Evolutionary conservation across 2,329 filamentous ascomycete species (phyloP).

Genomic region (Venturia aucupariae): DNA sequence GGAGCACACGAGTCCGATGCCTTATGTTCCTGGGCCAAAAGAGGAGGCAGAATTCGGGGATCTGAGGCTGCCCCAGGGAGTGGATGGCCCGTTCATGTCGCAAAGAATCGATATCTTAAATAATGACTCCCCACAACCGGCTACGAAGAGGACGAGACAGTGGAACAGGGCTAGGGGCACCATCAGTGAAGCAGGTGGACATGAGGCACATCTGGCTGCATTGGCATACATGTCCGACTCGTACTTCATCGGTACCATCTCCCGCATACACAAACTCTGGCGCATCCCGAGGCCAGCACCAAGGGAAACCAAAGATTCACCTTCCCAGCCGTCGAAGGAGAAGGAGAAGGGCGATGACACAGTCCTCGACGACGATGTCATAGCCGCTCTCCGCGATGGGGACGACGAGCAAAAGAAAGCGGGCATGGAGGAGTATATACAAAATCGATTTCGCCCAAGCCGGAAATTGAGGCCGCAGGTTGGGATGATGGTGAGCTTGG

Average conservation of each 20-base stretch:
- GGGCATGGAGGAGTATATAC: not conserved
- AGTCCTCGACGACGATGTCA: conserved; percentile 22
- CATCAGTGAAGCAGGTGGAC: conserved; percentile 65
- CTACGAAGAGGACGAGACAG: conserved; percentile 54
- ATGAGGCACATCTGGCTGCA: conserved; percentile 73
- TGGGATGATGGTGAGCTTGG: conserved; percentile 79
- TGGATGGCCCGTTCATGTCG: conserved; percentile 47
- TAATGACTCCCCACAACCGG: conserved; percentile 39
- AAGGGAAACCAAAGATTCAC: conserved; percentile 1
- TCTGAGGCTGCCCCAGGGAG: conserved; percentile 21
- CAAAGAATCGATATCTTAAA: conserved; percentile 38
- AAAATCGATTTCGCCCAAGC: not conserved
- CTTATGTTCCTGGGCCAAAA: conserved; percentile 36
- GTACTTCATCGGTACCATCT: conserved; percentile 86
- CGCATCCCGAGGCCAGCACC: conserved; percentile 48
- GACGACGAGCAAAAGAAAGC: not conserved
- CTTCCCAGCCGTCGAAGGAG: conserved; percentile 1
- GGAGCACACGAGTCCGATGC: conserved; percentile 53
- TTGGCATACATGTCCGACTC: conserved; percentile 89
- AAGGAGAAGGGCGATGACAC: conserved; percentile 15
- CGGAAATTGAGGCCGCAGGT: conserved; percentile 44
- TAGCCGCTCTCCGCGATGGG: conserved; percentile 1
- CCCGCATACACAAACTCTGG: conserved; percentile 72
- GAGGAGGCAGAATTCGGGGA: conserved; percentile 27
- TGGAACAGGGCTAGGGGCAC: conserved; percentile 68